These are phyloP conservation scores for Canna indica DNA, from an alignment of 176 grass and related monocot genomes.

Conservation along the genomic window DNA sequence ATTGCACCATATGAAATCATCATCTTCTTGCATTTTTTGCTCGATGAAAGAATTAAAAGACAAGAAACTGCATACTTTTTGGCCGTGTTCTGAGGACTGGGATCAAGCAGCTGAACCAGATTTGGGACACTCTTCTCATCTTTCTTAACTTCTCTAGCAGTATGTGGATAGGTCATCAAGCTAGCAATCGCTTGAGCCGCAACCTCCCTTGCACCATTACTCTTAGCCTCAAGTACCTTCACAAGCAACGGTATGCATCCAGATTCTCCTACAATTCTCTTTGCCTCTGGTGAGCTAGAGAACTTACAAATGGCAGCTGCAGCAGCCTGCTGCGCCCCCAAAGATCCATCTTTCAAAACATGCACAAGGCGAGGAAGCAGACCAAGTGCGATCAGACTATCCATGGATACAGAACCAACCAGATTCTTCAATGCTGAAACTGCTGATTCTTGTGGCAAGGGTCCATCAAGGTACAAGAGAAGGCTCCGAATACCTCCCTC, in stretches of 20 bases:
- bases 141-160: constrained; percentile 65
- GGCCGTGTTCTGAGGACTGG: constrained; percentile 69
- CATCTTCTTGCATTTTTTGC: constrained; percentile 72
- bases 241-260: constrained; percentile 66
- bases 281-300: constrained; percentile 62
- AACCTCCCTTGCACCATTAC: constrained; percentile 58
- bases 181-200: constrained; percentile 75
- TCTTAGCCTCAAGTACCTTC: constrained; percentile 79
- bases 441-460: constrained; percentile 63
- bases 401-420: constrained; percentile 38
- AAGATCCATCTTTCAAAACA: constrained; percentile 73
- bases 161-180: constrained; percentile 58
- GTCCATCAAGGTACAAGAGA: constrained; percentile 64
- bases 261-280: constrained; percentile 68
- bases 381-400: constrained; percentile 61
- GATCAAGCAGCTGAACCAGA: constrained; percentile 90
- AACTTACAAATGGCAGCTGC: constrained; percentile 62
- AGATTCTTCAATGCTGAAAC: constrained; percentile 76
- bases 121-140: constrained; percentile 94
- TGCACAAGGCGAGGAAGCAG: constrained; percentile 69
- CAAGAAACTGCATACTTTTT: constrained; percentile 96
- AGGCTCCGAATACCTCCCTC: constrained; percentile 74
- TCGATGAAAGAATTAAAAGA: constrained; percentile 48
- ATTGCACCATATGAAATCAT: constrained; percentile 94
- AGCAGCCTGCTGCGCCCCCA: constrained; percentile 63